Conservation (phyloP, 805 yeast species). For the Cyberlindnera petersonii region DNA sequence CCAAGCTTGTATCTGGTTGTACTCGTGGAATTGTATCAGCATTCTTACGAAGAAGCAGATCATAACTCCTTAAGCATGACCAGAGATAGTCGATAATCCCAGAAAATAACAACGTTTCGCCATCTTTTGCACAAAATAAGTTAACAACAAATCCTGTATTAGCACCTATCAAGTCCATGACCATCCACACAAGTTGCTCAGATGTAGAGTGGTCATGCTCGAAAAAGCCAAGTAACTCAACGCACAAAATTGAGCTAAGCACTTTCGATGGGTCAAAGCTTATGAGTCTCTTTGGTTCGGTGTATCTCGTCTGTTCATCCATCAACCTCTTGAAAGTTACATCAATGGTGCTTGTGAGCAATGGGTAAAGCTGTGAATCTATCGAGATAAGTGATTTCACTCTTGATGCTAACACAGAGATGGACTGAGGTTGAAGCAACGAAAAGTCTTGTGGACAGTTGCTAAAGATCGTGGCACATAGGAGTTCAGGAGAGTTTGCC, state of each 20-base stretch:
- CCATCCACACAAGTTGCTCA: constrained; percentile 2
- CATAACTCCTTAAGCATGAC: constrained; percentile 5
- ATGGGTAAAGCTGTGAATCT: not conserved
- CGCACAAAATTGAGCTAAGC: constrained; percentile 5
- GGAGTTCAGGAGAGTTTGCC: constrained; percentile 2
- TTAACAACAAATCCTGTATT: constrained; percentile 8
- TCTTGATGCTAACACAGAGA: not conserved
- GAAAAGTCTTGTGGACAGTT: not conserved
- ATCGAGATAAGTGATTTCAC: not conserved
- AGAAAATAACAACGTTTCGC: not conserved
- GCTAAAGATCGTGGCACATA: constrained; percentile 4
- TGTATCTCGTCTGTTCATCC: not conserved
- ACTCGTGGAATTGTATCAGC: not conserved
- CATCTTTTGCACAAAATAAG: not conserved
- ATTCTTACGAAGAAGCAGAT: constrained; percentile 1
- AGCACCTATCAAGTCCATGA: constrained; percentile 6
- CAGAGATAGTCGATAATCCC: constrained; percentile 10
- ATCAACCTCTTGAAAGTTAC: not conserved
- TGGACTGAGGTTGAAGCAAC: not conserved
- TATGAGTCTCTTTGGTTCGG: not conserved
- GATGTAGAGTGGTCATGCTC: constrained; percentile 1
- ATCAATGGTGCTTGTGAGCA: not conserved
- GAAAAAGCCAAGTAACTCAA: constrained; percentile 10
- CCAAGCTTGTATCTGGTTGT: constrained; percentile 1
- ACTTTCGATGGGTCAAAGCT: constrained; percentile 1